Base-by-base conservation (phyloP, 345 rosid species). In the Gossypium ekmanianum region DNA sequence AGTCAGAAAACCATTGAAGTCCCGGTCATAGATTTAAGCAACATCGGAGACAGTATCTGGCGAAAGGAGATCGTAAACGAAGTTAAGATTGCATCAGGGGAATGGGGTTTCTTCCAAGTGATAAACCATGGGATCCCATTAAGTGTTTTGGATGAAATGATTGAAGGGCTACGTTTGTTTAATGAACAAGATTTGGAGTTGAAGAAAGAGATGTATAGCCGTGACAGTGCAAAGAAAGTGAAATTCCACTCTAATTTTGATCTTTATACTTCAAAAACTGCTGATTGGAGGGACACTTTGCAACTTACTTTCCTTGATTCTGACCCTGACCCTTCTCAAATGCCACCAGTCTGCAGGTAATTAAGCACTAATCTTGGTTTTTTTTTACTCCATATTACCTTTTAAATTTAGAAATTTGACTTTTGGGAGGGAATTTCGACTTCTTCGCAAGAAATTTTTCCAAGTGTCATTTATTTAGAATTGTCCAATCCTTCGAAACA, bases 91-190 rank as follows among this genome's bases (percentile, higher is more conserved):
- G 87, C 87, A 13, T 77, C 83, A 0, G 81, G 76, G 78, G 67
- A 68, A 0, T 85, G 87, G 87, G 89, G 89, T 1, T 77, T 87
- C 45, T 84, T 89, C 57, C 91, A 83, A 61, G 73, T 87, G 45
- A 69, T 87, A 24, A 89, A 87, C 11, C 89, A 89, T 41, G 83
- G 87, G 44, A 84, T 89, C 65, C 86, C 86, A 3, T 9, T 29
- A 2, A 78, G 13, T 13, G 66, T 79, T 59, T 68, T 85, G 72
- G 81, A 82, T 10, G 82, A 78, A 34, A 55, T 84, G 43, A 29
- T 82, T 16, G 27, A 85, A 18, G 61, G 61, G 2, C 3, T 57
- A 20, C 61, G 61, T 20, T 18, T 73, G 71, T 89, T 85, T 63
- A 79, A 83, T 4, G 67, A 62, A 11, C 67, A 62, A 14, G 47